Evolutionary conservation across 495 filamentous ascomycete species (phyloP), one percentile per base, ranked within the genome.

Genomic region (Evernia prunastri): DNA sequence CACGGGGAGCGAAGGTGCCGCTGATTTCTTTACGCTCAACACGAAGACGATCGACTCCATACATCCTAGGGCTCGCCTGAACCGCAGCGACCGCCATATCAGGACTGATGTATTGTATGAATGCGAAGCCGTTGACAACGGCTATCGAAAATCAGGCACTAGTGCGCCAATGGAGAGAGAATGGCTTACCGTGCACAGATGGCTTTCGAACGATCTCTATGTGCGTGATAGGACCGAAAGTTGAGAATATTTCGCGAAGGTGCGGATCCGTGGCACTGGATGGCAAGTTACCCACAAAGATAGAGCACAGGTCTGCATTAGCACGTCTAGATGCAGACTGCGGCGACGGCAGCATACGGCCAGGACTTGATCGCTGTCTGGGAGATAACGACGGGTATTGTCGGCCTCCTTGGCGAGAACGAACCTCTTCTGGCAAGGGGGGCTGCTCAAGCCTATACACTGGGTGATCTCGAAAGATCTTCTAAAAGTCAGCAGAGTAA

Each of bases 201-300:
- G 66, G 60, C 47, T 72, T 72, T 27, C 62, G 71, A 53, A 81
- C 65, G n/a, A 84, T 40, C n/a, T 77, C 70, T 33, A 80, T 70
- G 7, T 75, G 63, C 42, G 65, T 36, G 42, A 85, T 74, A 0
- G 68, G 59, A 47, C 82, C 83, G 56, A 76, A 75, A 6, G 65
- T 58, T 7, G 63, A 36, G 57, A 80, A 81, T 25, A 79, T 37
- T 1, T 75, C 64, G 15, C 67, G 43, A 18, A 86, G 59, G 17
- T 76, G 66, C 4, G 72, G 65, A 47, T 80, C 70, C 7, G 72
- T 71, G 31, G 72, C 66, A 31, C 75, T 70, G 7, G 63, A 15
- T 11, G 82, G 79, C 27, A 86, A 65, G 45, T 76, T 75, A 13
- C 80, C 80, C 43, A 85, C 74, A 53, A 78, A 85, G 67, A 85